Conservation (phyloP, 805 yeast species). For the Spathaspora girioi region DNA sequence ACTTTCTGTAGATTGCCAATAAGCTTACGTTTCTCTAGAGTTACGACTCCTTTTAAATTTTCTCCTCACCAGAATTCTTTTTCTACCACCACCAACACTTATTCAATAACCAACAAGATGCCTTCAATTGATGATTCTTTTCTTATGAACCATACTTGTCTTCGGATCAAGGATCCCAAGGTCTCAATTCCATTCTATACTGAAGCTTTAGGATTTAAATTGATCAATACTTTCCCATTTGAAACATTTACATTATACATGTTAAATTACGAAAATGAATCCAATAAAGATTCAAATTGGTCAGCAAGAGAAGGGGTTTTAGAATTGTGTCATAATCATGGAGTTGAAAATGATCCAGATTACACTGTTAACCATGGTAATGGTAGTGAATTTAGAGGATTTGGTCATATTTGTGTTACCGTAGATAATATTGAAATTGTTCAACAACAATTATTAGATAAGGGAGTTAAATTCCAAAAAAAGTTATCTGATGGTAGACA, state of each 20-base stretch:
- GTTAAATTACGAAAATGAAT: conserved; percentile 53
- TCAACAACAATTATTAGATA: conserved; percentile 54
- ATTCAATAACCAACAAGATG: conserved; percentile 15
- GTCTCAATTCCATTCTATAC: conserved; percentile 70
- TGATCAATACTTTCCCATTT: conserved; percentile 50
- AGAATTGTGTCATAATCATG: conserved; percentile 81
- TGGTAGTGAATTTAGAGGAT: conserved; percentile 79
- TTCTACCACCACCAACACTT: not conserved
- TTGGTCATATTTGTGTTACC: conserved; percentile 89
- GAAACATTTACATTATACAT: conserved; percentile 65
- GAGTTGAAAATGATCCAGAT: conserved; percentile 54
- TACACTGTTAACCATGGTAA: conserved; percentile 78
- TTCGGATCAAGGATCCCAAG: conserved; percentile 80
- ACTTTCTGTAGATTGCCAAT: not conserved
- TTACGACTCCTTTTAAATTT: not conserved
- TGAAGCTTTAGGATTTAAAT: conserved; percentile 69
- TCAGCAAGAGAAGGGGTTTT: conserved; percentile 62
- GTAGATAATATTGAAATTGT: conserved; percentile 71
- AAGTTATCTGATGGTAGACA: conserved; percentile 87
- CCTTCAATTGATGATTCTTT: conserved; percentile 33
- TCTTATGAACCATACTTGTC: conserved; percentile 63
- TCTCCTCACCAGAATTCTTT: not conserved
- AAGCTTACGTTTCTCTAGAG: not conserved
- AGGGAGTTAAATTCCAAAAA: conserved; percentile 77
- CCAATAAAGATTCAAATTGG: conserved; percentile 35